Percentiles rank a stretch among this genome's conserved stretches.
phyloP scores from a whole-genome alignment of 2,329 filamentous ascomycete genomes.

The Endoconidiophora laricicola region DNA sequence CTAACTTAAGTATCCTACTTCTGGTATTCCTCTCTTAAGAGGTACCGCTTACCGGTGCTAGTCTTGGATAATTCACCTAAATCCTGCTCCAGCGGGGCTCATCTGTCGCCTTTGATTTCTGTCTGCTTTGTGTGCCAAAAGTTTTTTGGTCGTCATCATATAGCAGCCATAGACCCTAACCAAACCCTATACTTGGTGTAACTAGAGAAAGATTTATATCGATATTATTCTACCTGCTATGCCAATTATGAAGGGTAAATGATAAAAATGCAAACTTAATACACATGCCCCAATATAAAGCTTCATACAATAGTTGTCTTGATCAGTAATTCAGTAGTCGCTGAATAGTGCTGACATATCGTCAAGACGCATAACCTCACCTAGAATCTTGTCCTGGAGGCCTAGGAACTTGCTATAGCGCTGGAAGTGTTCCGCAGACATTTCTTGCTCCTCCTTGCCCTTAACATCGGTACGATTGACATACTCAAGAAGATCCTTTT shows the following conservation, averaged over 20 bases:
- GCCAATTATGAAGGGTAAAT: background rate
- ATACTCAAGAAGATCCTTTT: conserved; percentile 59
- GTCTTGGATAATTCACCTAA: too few species aligned
- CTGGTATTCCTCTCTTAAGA: too few species aligned
- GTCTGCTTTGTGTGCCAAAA: too few species aligned
- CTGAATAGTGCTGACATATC: conserved; percentile 68
- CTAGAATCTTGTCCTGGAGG: conserved; percentile 56
- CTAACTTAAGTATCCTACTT: too few species aligned
- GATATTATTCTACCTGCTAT: background rate
- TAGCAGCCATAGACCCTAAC: background rate
- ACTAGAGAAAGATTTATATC: background rate
- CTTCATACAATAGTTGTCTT: too few species aligned
- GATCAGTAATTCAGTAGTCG: conserved; percentile 42
- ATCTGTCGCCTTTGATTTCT: too few species aligned
- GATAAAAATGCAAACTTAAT: background rate
- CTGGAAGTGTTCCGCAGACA: conserved; percentile 57
- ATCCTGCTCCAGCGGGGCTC: too few species aligned
- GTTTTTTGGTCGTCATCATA: too few species aligned
- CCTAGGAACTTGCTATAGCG: conserved; percentile 41
- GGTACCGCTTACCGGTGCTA: too few species aligned
- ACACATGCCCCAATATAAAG: background rate
- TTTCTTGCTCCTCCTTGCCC: conserved; percentile 64
- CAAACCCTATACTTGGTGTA: background rate
- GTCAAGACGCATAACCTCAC: conserved; percentile 67
- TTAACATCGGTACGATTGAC: conserved; percentile 74